phyloP scores from a whole-genome alignment of 2,329 filamentous ascomycete species.

The Aureobasidium leucospermi region DNA sequence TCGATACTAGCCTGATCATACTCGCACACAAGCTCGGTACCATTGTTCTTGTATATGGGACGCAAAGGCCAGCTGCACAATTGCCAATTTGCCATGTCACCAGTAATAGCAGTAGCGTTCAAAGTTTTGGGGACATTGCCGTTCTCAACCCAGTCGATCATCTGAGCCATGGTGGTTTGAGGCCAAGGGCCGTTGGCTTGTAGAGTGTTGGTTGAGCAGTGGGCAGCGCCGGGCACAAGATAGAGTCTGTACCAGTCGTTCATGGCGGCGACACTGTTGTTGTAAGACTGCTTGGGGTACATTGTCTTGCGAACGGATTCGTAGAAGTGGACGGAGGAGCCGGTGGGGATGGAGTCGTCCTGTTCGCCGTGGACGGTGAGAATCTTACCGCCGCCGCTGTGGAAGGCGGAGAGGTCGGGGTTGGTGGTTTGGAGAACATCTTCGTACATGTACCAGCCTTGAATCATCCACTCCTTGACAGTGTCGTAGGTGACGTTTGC shows the following conservation, averaged over 20 bases:
- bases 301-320: constrained; percentile 45
- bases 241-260: constrained; percentile 47
- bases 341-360: constrained; percentile 45
- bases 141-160: constrained; percentile 49
- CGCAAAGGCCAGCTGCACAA: constrained; percentile 39
- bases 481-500: constrained; percentile 48
- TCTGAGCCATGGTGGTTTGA: constrained; percentile 38
- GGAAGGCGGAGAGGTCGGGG: constrained; percentile 45
- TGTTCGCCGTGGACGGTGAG: constrained; percentile 52
- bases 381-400: constrained; percentile 45
- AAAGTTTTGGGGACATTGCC: constrained; percentile 38
- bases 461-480: constrained; percentile 45
- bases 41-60: constrained; percentile 28
- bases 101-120: constrained; percentile 32
- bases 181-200: constrained; percentile 31
- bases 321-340: constrained; percentile 47
- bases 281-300: constrained; percentile 35
- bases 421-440: constrained; percentile 46
- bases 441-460: constrained; percentile 40
- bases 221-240: constrained; percentile 45
- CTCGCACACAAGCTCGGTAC: constrained; percentile 29
- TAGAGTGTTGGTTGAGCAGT: constrained; percentile 40
- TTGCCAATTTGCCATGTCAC: constrained; percentile 27
- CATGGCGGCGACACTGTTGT: constrained; percentile 34
- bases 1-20: constrained; percentile 27